Conservation (phyloP, 495 filamentous ascomycete genomes). For the Xylaria grammica region DNA sequence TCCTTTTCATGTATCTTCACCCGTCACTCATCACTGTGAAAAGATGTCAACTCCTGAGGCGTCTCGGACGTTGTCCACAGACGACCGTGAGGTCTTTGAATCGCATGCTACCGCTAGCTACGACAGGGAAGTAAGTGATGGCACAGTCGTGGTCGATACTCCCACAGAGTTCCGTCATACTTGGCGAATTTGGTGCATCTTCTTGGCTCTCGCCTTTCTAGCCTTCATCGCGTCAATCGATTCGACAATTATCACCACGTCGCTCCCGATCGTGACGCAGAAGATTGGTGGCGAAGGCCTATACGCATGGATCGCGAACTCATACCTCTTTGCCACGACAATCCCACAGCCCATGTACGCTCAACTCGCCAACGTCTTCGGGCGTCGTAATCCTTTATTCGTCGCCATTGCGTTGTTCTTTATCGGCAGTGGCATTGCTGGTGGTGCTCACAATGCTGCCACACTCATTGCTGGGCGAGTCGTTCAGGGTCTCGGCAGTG, state of each 20-base stretch:
- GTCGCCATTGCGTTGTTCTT: conserved; percentile 67
- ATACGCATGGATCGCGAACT: conserved; percentile 57
- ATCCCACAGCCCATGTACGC: conserved; percentile 47
- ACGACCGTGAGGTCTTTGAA: too few relatives aligned
- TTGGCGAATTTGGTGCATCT: too few relatives aligned
- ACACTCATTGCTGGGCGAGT: conserved; percentile 73
- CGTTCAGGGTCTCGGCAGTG: conserved; percentile 76
- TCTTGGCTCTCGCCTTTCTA: too few relatives aligned
- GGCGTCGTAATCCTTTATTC: conserved; percentile 72
- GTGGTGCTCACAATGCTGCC: conserved; percentile 63
- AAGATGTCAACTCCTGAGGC: too few relatives aligned
- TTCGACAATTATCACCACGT: conserved; percentile 18
- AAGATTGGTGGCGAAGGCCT: conserved; percentile 10
- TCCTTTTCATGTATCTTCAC: too few relatives aligned
- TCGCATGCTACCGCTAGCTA: too few relatives aligned
- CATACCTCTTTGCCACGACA: conserved; percentile 54
- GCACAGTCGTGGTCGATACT: too few relatives aligned
- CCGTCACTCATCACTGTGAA: too few relatives aligned
- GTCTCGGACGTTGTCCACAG: too few relatives aligned
- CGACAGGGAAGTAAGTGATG: too few relatives aligned
- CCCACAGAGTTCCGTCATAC: too few relatives aligned
- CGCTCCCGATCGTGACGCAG: conserved; percentile 13
- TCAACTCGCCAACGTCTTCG: conserved; percentile 69
- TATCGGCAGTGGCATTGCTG: conserved; percentile 69
- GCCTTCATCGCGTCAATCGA: too few relatives aligned